Conservation (phyloP, 2,329 filamentous ascomycete genomes). For the Fusarium sp. region DNA sequence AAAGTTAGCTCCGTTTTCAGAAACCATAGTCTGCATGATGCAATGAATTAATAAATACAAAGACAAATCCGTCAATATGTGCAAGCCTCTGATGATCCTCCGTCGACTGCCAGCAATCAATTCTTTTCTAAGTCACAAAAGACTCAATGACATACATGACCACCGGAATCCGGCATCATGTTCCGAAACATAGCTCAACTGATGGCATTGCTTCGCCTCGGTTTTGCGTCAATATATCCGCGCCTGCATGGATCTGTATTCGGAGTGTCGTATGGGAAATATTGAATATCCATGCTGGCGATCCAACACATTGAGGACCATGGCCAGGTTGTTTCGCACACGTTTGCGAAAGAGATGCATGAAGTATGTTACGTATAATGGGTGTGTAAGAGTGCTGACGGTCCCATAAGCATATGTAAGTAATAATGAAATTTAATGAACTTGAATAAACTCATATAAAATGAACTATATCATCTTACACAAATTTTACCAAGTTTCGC, state of each 20-base stretch:
- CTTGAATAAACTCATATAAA: too few relatives aligned
- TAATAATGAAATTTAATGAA: too few relatives aligned
- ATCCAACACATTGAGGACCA: constrained; percentile 1
- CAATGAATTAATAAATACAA: background rate
- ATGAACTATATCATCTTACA: background rate
- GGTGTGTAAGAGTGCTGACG: too few relatives aligned
- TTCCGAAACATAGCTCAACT: constrained; percentile 1
- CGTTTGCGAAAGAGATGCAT: background rate
- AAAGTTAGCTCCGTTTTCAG: constrained; percentile 14
- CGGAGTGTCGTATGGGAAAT: constrained; percentile 3
- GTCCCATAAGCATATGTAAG: too few relatives aligned
- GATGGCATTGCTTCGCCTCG: constrained; percentile 25
- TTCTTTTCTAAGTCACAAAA: background rate
- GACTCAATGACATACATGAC: background rate
- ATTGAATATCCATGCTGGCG: constrained; percentile 3
- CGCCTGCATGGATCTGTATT: constrained; percentile 7
- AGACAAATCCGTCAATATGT: constrained; percentile 19
- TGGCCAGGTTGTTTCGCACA: background rate
- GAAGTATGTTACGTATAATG: background rate
- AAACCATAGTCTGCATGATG: constrained; percentile 4
- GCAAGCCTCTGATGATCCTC: constrained; percentile 5
- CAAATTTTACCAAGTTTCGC: background rate
- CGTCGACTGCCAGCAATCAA: constrained; percentile 5
- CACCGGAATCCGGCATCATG: background rate
- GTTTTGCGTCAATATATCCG: constrained; percentile 24